Conservation (phyloP, 805 yeast genomes). For the Geotrichum ghanense region DNA sequence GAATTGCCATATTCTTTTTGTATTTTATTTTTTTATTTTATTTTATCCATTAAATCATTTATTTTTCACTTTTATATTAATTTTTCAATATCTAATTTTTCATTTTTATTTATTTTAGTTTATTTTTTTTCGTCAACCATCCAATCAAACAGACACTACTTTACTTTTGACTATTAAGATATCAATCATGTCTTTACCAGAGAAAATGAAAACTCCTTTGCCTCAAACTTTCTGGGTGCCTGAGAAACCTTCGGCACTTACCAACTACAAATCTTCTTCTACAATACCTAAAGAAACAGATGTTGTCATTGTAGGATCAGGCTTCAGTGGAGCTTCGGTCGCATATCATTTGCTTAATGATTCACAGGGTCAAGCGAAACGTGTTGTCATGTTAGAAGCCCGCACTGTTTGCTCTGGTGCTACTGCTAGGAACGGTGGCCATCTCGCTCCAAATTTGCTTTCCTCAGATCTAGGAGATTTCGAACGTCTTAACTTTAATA, state of each 20-base stretch:
- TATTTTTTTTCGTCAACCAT: too few relatives aligned
- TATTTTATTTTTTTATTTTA: too few relatives aligned
- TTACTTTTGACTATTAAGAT: conserved; percentile 1
- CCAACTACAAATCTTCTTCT: conserved; percentile 9
- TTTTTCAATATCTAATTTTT: too few relatives aligned
- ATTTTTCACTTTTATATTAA: too few relatives aligned
- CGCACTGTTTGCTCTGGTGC: conserved; percentile 33
- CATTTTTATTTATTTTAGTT: too few relatives aligned
- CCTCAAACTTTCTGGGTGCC: conserved; percentile 3
- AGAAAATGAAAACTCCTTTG: neutral
- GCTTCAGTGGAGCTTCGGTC: conserved; percentile 34
- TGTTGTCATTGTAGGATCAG: conserved; percentile 34
- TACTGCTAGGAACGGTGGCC: conserved; percentile 41
- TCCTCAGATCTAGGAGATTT: conserved; percentile 4
- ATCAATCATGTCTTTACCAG: conserved; percentile 1
- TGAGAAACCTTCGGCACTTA: conserved; percentile 2
- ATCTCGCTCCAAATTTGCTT: conserved; percentile 28
- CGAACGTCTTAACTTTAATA: conserved; percentile 9
- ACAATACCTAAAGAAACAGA: conserved; percentile 29
- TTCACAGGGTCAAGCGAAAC: conserved; percentile 16
- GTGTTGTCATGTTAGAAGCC: conserved; percentile 31
- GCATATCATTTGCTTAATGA: conserved; percentile 25
- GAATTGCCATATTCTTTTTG: too few relatives aligned
- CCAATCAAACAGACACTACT: too few relatives aligned
- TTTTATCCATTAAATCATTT: too few relatives aligned